Percentiles rank a stretch among this genome's conserved stretches.
Conservation (phyloP, 2,329 filamentous ascomycete genomes). For the Botrytis cinerea region DNA sequence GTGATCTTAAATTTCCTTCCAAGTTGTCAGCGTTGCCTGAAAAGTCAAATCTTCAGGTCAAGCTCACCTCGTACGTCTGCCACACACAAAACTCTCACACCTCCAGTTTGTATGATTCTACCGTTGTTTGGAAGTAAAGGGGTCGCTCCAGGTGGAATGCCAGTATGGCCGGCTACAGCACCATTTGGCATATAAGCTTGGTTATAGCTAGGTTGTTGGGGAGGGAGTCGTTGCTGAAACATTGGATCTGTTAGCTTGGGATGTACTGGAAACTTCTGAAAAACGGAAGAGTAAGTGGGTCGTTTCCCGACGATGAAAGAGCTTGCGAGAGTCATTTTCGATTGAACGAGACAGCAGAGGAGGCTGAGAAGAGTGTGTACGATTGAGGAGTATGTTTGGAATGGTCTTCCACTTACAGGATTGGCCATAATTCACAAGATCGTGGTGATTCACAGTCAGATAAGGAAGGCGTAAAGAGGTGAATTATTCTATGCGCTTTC, state of each 20-base stretch:
- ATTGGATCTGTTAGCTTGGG: slow-evolving; percentile 32
- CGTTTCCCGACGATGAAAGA: not conserved
- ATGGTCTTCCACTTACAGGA: slow-evolving; percentile 22
- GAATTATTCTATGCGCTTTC: slow-evolving; percentile 18
- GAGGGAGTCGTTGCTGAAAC: slow-evolving; percentile 41
- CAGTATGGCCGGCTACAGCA: slow-evolving; percentile 48
- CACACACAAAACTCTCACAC: slow-evolving; percentile 68
- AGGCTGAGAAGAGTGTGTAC: not conserved
- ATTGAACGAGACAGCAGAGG: not conserved
- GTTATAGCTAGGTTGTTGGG: slow-evolving; percentile 42
- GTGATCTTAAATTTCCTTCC: slow-evolving; percentile 86
- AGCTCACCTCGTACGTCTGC: slow-evolving; percentile 69
- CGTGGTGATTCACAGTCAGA: slow-evolving; percentile 12
- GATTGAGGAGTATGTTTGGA: not conserved
- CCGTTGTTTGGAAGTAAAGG: slow-evolving; percentile 69
- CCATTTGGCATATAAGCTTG: slow-evolving; percentile 62
- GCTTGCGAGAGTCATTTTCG: not conserved
- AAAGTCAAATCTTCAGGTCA: slow-evolving; percentile 19
- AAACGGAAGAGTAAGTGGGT: slow-evolving; percentile 1
- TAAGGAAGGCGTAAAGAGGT: slow-evolving; percentile 20
- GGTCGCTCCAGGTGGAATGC: slow-evolving; percentile 59
- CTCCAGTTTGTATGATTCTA: slow-evolving; percentile 64
- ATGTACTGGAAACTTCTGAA: slow-evolving; percentile 12
- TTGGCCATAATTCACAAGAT: slow-evolving; percentile 25
- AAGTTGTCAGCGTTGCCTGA: slow-evolving; percentile 33